These are phyloP conservation scores for Fusarium irregulare DNA, from an alignment of 2,329 filamentous ascomycete genomes.

Conservation along the genomic window DNA sequence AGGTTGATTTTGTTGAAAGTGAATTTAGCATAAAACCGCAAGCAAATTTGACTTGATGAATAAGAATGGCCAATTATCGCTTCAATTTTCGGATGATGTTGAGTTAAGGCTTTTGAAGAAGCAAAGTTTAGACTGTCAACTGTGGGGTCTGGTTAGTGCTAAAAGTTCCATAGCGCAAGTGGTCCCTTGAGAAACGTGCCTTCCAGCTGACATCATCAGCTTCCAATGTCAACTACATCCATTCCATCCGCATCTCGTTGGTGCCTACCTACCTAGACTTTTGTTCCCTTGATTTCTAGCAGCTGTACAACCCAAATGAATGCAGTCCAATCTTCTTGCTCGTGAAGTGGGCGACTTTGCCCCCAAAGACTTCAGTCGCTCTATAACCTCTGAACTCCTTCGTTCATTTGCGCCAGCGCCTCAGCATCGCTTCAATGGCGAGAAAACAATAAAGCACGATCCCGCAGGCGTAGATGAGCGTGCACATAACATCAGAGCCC, in stretches of 20 bases:
- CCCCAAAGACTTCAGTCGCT: conserved; percentile 72
- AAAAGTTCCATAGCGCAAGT: conserved; percentile 14
- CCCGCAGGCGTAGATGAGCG: conserved; percentile 43
- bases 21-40: neutral
- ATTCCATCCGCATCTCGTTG: neutral
- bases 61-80: neutral
- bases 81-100: neutral
- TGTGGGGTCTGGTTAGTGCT: conserved; percentile 31
- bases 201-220: conserved; percentile 43
- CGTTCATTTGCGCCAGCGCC: conserved; percentile 75
- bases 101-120: conserved; percentile 18
- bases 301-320: conserved; percentile 53
- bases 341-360: conserved; percentile 77
- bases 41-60: neutral
- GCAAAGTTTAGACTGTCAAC: conserved; percentile 33
- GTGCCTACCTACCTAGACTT: neutral
- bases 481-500: conserved; percentile 67
- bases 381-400: conserved; percentile 73
- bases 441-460: conserved; percentile 31
- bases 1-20: neutral
- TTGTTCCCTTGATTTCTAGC: neutral
- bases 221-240: neutral
- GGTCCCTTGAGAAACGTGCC: conserved; percentile 16
- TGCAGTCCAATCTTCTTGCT: conserved; percentile 82
- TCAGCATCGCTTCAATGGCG: conserved; percentile 76